A percentile compares a stretch with the other conserved stretches of the same genome.
phyloP scores from a whole-genome alignment of 2,329 filamentous ascomycete species.

The Aureobasidium pullulans region DNA sequence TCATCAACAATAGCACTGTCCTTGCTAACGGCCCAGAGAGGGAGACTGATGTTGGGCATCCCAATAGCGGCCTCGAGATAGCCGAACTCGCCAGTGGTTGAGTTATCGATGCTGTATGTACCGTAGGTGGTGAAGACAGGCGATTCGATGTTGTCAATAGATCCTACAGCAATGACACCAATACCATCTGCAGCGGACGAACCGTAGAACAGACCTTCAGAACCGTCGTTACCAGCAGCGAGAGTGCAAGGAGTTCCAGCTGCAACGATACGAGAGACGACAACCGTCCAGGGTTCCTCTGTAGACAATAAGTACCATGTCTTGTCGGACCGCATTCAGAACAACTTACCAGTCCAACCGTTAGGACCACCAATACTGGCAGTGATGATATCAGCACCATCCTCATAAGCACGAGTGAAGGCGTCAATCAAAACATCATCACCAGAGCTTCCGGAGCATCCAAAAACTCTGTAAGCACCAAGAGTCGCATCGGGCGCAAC shows the following conservation, averaged over 20 bases:
- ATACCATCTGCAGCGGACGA: slow-evolving; percentile 35
- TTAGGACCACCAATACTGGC: slow-evolving; percentile 28
- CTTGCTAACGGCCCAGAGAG: slow-evolving; percentile 35
- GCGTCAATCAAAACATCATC: slow-evolving; percentile 54
- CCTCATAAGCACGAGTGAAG: slow-evolving; percentile 54
- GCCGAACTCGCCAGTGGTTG: slow-evolving; percentile 28
- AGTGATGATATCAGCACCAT: slow-evolving; percentile 33
- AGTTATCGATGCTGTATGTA: slow-evolving; percentile 27
- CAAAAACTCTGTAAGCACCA: slow-evolving; percentile 52
- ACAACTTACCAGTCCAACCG: slow-evolving; percentile 24
- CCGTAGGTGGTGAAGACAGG: slow-evolving; percentile 29
- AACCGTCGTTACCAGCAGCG: slow-evolving; percentile 47
- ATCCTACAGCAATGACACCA: slow-evolving; percentile 40
- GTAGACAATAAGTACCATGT: neutral
- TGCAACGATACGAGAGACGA: slow-evolving; percentile 36
- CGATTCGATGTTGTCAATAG: slow-evolving; percentile 33
- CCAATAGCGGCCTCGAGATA: slow-evolving; percentile 28
- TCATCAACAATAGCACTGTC: slow-evolving; percentile 43
- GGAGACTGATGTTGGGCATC: slow-evolving; percentile 24
- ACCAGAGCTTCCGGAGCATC: slow-evolving; percentile 43
- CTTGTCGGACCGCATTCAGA: neutral
- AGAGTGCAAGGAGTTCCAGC: slow-evolving; percentile 45
- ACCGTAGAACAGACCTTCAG: slow-evolving; percentile 41
- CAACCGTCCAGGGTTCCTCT: slow-evolving; percentile 33
- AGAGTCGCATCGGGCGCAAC: slow-evolving; percentile 51